phyloP scores from a whole-genome alignment of 148 eudicot genomes.

The Silene latifolia region DNA sequence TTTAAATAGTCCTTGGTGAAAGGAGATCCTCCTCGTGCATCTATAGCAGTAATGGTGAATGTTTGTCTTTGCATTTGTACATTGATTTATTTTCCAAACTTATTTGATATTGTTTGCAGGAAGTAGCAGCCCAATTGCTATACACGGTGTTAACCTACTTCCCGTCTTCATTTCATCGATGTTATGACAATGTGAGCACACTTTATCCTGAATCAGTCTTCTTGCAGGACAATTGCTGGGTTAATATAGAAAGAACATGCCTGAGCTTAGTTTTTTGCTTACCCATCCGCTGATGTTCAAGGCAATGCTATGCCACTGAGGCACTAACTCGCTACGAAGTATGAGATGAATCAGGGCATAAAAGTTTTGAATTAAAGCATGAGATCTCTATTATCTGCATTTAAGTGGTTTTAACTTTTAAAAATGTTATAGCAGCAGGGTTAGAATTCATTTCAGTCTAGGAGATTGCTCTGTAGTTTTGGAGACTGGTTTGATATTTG shows the following conservation, averaged over 20 bases:
- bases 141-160: constrained; percentile 47
- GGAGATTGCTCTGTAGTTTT: constrained; percentile 1
- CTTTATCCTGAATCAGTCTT: neutral
- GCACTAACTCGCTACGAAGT: neutral
- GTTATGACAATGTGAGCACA: constrained; percentile 63
- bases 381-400: neutral
- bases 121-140: constrained; percentile 55
- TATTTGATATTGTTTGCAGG: constrained; percentile 46
- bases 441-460: neutral
- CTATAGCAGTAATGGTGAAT: too few species aligned
- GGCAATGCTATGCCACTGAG: constrained; percentile 1
- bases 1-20: too few species aligned
- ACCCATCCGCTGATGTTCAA: neutral
- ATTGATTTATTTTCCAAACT: neutral
- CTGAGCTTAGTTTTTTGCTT: neutral
- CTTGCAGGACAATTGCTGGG: neutral
- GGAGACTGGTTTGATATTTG: constrained; percentile 16
- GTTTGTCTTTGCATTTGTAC: neutral
- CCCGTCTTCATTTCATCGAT: constrained; percentile 63
- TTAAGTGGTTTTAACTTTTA: neutral
- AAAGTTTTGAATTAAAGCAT: neutral
- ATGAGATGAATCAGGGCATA: neutral
- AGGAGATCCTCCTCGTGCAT: too few species aligned
- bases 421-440: constrained; percentile 1
- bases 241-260: neutral